Conservation (phyloP, 176 grass and related monocot species). For the Oryza glumipatula region DNA sequence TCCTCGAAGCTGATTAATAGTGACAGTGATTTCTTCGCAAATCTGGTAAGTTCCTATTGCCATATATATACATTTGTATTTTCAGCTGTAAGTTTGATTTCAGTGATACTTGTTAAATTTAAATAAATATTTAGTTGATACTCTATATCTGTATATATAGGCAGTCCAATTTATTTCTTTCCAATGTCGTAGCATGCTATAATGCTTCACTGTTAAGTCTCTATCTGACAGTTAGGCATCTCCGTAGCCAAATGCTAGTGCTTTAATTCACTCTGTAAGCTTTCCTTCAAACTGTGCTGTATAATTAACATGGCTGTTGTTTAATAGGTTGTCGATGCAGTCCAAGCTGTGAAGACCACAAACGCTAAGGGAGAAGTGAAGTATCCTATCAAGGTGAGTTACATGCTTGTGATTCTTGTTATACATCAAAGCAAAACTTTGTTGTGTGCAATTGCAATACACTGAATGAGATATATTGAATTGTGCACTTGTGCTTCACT, state of each 20-base stretch:
- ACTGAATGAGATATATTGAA: not conserved
- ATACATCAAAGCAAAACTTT: not conserved
- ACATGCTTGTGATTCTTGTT: not conserved
- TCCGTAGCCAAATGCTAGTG: not conserved
- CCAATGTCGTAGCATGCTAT: not conserved
- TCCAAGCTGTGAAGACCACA: slow-evolving; percentile 91
- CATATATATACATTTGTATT: not conserved
- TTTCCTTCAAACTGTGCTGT: not conserved
- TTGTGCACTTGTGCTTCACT: not conserved
- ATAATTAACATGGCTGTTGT: slow-evolving; percentile 14
- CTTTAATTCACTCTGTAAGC: not conserved
- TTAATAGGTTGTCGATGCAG: slow-evolving; percentile 86
- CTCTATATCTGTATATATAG: not conserved
- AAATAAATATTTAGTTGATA: not conserved
- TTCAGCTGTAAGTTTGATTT: slow-evolving; percentile 18
- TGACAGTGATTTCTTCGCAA: slow-evolving; percentile 92
- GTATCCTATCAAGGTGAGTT: slow-evolving; percentile 93
- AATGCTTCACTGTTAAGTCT: slow-evolving; percentile 19
- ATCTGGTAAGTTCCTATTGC: slow-evolving; percentile 60
- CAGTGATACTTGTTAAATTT: not conserved
- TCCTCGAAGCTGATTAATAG: slow-evolving; percentile 86
- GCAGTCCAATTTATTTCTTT: not conserved
- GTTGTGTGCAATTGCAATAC: not conserved
- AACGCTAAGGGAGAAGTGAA: slow-evolving; percentile 80
- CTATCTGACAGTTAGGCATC: not conserved